phyloP scores from a whole-genome alignment of 2,329 filamentous ascomycete genomes.

The Dothidotthia symphoricarpi region DNA sequence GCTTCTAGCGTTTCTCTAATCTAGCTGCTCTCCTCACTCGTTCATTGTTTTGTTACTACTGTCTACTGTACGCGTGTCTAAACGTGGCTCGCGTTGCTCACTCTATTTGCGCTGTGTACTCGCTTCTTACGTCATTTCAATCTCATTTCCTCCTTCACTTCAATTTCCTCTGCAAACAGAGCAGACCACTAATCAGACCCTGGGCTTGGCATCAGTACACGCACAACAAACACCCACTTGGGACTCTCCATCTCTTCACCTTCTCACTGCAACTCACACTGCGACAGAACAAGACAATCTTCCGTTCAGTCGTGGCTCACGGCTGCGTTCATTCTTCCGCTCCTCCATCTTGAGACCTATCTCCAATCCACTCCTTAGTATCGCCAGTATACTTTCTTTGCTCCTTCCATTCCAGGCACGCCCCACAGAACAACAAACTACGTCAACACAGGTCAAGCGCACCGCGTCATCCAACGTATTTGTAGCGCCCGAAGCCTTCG shows the following conservation, averaged over 20 bases:
- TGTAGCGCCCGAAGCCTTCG: no score
- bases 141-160: slow-evolving; percentile 14
- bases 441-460: no score
- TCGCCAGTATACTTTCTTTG: slow-evolving; percentile 20
- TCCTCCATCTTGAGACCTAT: slow-evolving; percentile 24
- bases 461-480: no score
- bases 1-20: no score
- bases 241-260: slow-evolving; percentile 6
- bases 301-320: slow-evolving; percentile 6
- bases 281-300: slow-evolving; percentile 9
- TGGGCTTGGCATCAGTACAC: slow-evolving; percentile 19
- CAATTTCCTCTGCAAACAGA: slow-evolving; percentile 21
- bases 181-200: slow-evolving; percentile 15
- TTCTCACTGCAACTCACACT: slow-evolving; percentile 16
- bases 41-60: no score
- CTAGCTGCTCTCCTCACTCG: no score
- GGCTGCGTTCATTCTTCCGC: slow-evolving; percentile 20
- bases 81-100: no score
- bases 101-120: not conserved
- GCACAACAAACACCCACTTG: slow-evolving; percentile 15
- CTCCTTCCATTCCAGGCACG: slow-evolving; percentile 20
- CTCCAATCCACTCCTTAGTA: slow-evolving; percentile 39
- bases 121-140: slow-evolving; percentile 2
- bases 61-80: no score
- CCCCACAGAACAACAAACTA: slow-evolving; percentile 10